Percentiles rank a stretch among this genome's conserved stretches.
These are phyloP conservation scores for Peronosclerospora sorghi DNA, from an alignment of 352 stramenopile species.

Conservation along the genomic window DNA sequence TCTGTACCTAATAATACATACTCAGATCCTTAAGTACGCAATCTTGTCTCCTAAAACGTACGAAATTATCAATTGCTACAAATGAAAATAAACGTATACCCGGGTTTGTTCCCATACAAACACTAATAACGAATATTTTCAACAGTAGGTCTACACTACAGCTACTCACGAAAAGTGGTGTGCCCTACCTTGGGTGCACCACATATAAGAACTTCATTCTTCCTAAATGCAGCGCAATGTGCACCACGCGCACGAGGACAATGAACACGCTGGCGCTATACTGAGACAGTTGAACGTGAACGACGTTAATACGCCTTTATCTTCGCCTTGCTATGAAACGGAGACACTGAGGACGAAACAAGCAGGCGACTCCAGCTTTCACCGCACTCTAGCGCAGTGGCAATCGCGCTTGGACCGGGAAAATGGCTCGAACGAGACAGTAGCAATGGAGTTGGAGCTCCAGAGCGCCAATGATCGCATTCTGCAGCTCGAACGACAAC, in stretches of 20 bases:
- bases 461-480: constrained; percentile 46
- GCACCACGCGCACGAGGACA: constrained; percentile 20
- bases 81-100: no score
- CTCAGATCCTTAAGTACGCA: no score
- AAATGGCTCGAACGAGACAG: neutral
- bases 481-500: constrained; percentile 29
- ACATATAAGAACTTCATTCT: no score
- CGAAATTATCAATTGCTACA: no score
- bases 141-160: no score
- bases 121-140: no score
- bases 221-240: constrained; percentile 22
- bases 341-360: constrained; percentile 2
- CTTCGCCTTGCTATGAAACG: neutral
- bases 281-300: constrained; percentile 12
- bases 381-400: constrained; percentile 6
- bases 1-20: no score
- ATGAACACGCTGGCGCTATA: constrained; percentile 18
- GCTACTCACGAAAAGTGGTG: no score
- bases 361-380: constrained; percentile 6
- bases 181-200: no score
- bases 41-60: no score
- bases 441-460: constrained; percentile 25
- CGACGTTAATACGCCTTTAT: neutral
- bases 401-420: constrained; percentile 13
- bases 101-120: no score